Percentiles rank a stretch among this genome's conserved stretches.
These are phyloP conservation scores for Eutrema heterophyllum DNA, from an alignment of 345 rosid species.

Conservation along the genomic window DNA sequence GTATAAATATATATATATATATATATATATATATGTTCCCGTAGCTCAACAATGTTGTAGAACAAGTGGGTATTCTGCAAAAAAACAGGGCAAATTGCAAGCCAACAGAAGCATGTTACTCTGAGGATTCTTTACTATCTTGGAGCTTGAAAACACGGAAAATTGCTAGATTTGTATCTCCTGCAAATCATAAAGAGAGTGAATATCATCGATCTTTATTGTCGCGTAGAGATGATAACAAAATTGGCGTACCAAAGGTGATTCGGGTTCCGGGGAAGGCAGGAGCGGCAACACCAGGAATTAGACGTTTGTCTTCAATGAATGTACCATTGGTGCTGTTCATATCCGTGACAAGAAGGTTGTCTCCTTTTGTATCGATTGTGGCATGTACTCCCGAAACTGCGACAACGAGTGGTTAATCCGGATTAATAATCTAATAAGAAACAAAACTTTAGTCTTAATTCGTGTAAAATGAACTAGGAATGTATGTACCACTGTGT, in stretches of 20 bases:
- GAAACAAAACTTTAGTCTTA: too few relatives aligned
- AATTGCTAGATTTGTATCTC: constrained; percentile 72
- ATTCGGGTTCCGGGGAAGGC: constrained; percentile 55
- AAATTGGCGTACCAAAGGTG: constrained; percentile 52
- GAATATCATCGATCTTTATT: neutral
- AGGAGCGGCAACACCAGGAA: constrained; percentile 56
- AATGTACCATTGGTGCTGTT: constrained; percentile 91
- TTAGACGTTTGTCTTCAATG: constrained; percentile 55
- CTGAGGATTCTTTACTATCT: constrained; percentile 33
- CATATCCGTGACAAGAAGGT: constrained; percentile 67
- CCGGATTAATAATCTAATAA: too few relatives aligned
- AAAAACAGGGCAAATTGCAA: neutral
- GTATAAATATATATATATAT: neutral
- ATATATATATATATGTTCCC: neutral
- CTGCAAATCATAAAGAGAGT: constrained; percentile 23
- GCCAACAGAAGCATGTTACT: neutral
- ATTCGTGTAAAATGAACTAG: too few relatives aligned
- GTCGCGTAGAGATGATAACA: neutral
- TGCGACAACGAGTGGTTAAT: constrained; percentile 16
- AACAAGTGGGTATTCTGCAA: neutral
- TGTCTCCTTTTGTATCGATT: constrained; percentile 54
- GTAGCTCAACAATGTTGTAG: constrained; percentile 1
- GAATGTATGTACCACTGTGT: too few relatives aligned
- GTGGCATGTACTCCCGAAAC: constrained; percentile 85
- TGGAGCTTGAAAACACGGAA: constrained; percentile 63